Conservation (phyloP, 192 early-diverging fungal species). For the Globomyces pollinis-pini region DNA sequence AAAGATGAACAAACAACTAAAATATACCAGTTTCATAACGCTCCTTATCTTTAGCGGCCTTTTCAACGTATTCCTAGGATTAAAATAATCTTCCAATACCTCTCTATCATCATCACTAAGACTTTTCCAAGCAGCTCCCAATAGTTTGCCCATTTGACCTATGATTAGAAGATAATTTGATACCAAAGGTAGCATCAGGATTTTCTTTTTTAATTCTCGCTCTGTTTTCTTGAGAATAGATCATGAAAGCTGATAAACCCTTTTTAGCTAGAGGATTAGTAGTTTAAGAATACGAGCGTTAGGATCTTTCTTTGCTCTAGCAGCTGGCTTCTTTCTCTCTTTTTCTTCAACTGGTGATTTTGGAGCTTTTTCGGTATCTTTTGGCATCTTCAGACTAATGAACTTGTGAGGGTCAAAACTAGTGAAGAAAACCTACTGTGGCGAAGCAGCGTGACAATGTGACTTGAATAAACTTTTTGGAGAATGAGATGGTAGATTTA, state of each 20-base stretch:
- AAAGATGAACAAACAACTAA: no score
- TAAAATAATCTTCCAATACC: conserved; percentile 8
- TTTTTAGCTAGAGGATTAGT: no score
- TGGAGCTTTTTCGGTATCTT: conserved; percentile 21
- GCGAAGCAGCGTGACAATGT: neutral
- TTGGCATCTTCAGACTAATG: conserved; percentile 4
- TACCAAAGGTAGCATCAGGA: conserved; percentile 53
- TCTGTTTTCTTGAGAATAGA: conserved; percentile 81
- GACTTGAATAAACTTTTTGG: no score
- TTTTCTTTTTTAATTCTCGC: conserved; percentile 69
- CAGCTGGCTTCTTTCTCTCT: conserved; percentile 25
- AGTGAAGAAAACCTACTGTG: neutral
- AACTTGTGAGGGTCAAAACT: neutral
- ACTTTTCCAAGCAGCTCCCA: conserved; percentile 64
- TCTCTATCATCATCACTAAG: conserved; percentile 45
- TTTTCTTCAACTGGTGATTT: conserved; percentile 10
- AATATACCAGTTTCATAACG: conserved; percentile 29
- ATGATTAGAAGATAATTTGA: neutral
- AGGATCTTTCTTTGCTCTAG: conserved; percentile 76
- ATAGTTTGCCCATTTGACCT: conserved; percentile 57
- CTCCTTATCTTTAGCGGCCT: conserved; percentile 36
- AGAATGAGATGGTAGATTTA: no score
- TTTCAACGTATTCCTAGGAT: conserved; percentile 26
- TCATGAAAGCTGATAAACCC: conserved; percentile 83
- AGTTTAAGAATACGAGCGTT: no score